Percentiles rank a stretch among this genome's conserved stretches.
Conservation (phyloP, 495 filamentous ascomycete species). For the Immersiella caudata region DNA sequence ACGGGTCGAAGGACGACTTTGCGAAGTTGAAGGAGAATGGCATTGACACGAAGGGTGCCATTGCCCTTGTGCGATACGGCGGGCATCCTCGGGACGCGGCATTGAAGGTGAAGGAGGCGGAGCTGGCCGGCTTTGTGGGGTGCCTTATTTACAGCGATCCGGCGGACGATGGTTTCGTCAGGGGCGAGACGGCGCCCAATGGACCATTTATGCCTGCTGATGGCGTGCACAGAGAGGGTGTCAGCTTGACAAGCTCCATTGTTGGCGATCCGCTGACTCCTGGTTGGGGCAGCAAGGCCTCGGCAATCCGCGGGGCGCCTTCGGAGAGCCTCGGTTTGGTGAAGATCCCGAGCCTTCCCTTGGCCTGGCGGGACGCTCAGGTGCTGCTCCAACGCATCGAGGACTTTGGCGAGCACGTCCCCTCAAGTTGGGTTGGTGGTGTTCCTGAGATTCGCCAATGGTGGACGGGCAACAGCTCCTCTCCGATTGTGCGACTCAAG, state of each 20-base stretch:
- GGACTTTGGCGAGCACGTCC: constrained; percentile 71
- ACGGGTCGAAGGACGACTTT: constrained; percentile 84
- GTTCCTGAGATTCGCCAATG: constrained; percentile 71
- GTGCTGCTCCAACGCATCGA: constrained; percentile 74
- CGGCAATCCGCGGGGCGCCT: constrained; percentile 63
- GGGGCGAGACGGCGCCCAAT: constrained; percentile 69
- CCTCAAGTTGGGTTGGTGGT: constrained; percentile 74
- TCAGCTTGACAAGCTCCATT: constrained; percentile 80
- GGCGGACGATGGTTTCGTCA: constrained; percentile 72
- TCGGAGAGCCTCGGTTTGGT: constrained; percentile 73
- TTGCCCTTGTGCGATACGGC: constrained; percentile 80
- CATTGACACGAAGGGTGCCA: constrained; percentile 74
- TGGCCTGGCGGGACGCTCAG: constrained; percentile 87
- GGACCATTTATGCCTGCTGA: constrained; percentile 77
- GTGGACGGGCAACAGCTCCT: constrained; percentile 80
- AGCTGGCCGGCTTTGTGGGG: constrained; percentile 78
- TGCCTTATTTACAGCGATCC: constrained; percentile 94
- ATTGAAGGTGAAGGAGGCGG: constrained; percentile 87
- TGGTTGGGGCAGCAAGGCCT: constrained; percentile 76
- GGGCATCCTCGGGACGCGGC: constrained; percentile 72
- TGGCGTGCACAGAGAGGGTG: constrained; percentile 80
- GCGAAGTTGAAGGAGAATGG: constrained; percentile 67
- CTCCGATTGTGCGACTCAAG: constrained; percentile 78
- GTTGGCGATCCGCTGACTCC: constrained; percentile 89
- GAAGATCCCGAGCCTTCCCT: constrained; percentile 84